These are phyloP conservation scores for Boletus tylopilopsis DNA, from an alignment of 768 basidiomycete genomes.

Conservation along the genomic window DNA sequence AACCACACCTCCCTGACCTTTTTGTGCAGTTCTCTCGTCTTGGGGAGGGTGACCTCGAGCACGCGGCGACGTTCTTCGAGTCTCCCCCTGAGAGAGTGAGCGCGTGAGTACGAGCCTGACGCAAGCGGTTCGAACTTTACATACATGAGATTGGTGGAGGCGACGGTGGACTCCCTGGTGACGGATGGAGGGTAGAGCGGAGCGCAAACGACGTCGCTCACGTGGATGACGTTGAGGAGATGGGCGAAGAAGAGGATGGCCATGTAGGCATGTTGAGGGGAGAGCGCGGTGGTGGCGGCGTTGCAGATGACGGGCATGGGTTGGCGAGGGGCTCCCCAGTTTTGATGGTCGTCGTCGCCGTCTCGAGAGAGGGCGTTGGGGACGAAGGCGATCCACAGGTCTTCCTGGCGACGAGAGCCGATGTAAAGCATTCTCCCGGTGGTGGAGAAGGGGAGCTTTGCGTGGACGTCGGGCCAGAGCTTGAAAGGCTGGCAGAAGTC, in stretches of 20 bases:
- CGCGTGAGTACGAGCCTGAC: too few relatives aligned
- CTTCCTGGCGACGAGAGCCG: background rate
- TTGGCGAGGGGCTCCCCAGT: background rate
- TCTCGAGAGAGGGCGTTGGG: background rate
- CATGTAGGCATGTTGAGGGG: background rate
- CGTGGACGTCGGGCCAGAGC: background rate
- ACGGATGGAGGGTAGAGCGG: too few relatives aligned
- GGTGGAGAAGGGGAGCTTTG: background rate
- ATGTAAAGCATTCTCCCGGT: background rate
- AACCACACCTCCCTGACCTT: too few relatives aligned
- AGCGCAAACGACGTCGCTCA: background rate
- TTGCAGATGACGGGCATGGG: background rate
- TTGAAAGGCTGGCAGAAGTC: background rate
- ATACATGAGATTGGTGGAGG: too few relatives aligned
- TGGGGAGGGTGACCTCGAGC: too few relatives aligned
- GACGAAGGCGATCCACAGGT: background rate
- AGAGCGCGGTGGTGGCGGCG: background rate
- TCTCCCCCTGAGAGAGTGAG: too few relatives aligned
- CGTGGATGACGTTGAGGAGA: background rate
- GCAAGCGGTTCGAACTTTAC: too few relatives aligned
- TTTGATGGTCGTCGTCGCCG: too few relatives aligned
- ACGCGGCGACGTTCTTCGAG: too few relatives aligned
- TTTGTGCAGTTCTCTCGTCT: too few relatives aligned
- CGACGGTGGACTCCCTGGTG: too few relatives aligned
- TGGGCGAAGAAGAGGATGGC: background rate